Evolutionary conservation across 2,329 filamentous ascomycete species (phyloP), one percentile per base, ranked within the genome.

Genomic region (Colletotrichum salicis): DNA sequence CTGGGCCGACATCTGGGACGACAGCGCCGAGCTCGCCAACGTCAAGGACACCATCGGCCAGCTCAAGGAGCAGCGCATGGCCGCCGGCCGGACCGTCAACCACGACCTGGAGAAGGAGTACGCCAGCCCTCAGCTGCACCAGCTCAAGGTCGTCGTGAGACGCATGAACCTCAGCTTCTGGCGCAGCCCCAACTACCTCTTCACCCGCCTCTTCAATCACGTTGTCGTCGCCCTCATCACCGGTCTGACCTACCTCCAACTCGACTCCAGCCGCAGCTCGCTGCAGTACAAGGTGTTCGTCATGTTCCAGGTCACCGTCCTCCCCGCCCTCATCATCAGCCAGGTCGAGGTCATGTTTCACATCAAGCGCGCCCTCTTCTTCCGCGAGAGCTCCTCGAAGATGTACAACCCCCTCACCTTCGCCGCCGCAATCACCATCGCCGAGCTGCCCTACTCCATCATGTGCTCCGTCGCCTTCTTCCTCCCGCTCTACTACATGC

Each of bases 241-340:
- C 0, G 95, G 95, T 76, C 86, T 97, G 13, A 92, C 92, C 41
- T 97, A 93, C 80, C 85, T 97, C 59, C 89, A 94, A 72, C 89
- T 97, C 10, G 91, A 96, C 78, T 83, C 95, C 77, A 94, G 92
- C 2, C 89, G 92, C 11, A 84, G 91, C 1, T 93, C 92, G 1
- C 87, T 97, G 5, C 95, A 97, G 81, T 93, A 96, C 84, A 91
- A 92, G 72, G 89, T 97, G 73, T 97, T 97, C 81, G 90, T 96
- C 81, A 93, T 96, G 80, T 97, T 97, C 88, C 94, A 97, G 80
- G 90, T 95, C 63, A 94, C 94, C 0, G 93, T 97, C 27, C 86
- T 97, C 31, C 94, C 94, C 0, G 93, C 93, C 1, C 86, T 97
- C 35, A 94, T 97, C 80, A 90, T 97, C 68, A 90, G 91, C 1